Evolutionary conservation across 345 rosid species (phyloP), one percentile per base, ranked within the genome.

Genomic region (Dipteronia sinensis): DNA sequence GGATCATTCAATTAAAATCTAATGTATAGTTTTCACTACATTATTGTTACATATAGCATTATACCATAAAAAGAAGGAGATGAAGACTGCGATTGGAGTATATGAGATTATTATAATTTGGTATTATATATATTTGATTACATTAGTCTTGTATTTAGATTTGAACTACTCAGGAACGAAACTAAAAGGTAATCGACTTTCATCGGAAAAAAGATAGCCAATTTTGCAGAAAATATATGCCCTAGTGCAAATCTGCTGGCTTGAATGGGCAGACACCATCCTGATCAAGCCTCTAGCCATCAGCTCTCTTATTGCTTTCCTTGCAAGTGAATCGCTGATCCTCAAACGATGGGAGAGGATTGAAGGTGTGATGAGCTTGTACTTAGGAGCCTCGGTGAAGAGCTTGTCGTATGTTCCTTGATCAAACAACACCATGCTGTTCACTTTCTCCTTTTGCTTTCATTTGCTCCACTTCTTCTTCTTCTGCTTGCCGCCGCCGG

Each of bases 381-480:
- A 90, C 82, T 93, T 93, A 34, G 98, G 96, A 13, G 89, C 94
- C 71, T 93, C 96, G 22, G 88, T 62, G 31, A 93, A 87, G 20
- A 93, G 96, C 89, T 90, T 91, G 69, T 93, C 98, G 67, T 91
- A 93, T 62, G 96, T 91, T 25, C 86, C 92, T 20, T 91, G 96
- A 77, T 93, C 98, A 81, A 93, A 93, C 83, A 91, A 71, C 71
- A 93, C 96, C 98, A 90, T 90, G 88, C 91, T 93, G 91, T 93
- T 93, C 84, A 93, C 98, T 86, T 92, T 92, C 87, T 92, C 97
- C 93, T 92, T 92, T 80, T 92, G 97, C 88, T 92, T 90, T 75
- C 94, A 94, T 82, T 92, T 92, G 88, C 94, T 90, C 97, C 94
- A 92, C 88, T 92, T 92, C 93, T 84, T 84, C 81, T 84, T 84